Evolutionary conservation across 106 monocot species (phyloP), one percentile per base, ranked within the genome.

Genomic region (Cymbidium sinense): DNA sequence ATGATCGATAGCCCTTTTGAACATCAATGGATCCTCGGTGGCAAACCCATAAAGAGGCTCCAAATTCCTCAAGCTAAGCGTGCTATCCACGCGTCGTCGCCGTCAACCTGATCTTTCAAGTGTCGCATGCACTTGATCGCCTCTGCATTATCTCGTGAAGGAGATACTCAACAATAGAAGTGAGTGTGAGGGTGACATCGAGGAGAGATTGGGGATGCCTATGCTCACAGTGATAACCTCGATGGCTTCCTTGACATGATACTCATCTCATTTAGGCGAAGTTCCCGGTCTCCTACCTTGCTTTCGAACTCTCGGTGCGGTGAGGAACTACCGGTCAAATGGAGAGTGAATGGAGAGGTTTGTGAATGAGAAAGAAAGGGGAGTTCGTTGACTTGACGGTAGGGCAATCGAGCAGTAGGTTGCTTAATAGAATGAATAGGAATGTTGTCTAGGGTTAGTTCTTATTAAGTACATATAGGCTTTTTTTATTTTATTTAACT

Each of bases 41-140:
- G 95, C 99, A 91, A 99, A 90, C 77, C 99, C 99, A 88, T 99
- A 99, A 72, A 99, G 80, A 74, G 99, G 99, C 99, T 99, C 99
- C 10, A 95, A 83, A 76, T 99, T 99, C 74, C 95, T 84, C 41
- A 99, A 54, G 55, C 80, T 90, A 1, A 99, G 89, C 6, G 99
- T 95, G 71, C 99, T 91, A 35, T 99, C 99, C 15, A 99, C 95
- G 67, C 99, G 23, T 95, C 95, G n/a, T n/a, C 2, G 99, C 80
- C 3, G 95, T 92, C 82, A 99, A 65, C 15, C 88, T 78, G 7
- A 90, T 93, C 71, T 83, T 91, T 99, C 28, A 92, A 90, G 75
- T 99, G 99, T 37, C 95, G 90, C 94, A 95, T 99, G 81, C 95
- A 99, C 82, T 99, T 99, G 74, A 99, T 87, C 23, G 92, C 90